Base-by-base conservation (phyloP, 2,329 filamentous ascomycete species). In the Fusarium bulbicola region DNA sequence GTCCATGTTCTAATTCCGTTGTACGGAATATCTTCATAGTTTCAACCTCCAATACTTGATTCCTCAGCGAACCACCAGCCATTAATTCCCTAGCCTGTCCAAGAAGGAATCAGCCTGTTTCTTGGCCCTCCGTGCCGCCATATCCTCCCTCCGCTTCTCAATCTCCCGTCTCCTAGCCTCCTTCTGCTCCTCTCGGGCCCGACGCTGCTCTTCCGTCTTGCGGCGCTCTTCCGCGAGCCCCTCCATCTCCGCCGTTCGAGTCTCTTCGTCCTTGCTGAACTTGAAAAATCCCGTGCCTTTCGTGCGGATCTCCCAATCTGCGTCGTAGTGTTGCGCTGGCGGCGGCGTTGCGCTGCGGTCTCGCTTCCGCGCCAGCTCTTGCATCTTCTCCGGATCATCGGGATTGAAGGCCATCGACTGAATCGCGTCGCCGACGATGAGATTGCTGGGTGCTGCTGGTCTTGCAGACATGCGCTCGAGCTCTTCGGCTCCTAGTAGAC, bases 201-300 rank as follows among this genome's bases (percentile, higher is more conserved):
- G 76, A 66, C 92, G 85, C 75, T 88, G 87, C 60, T 85, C 84
- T 81, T 95, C 92, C 58, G 93, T 96, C 78, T 90, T 88, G 70
- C 85, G 82, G 66, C 93, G 86, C 80, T 94, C 91, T 75, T 86
- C 85, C 72, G 90, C 88, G 62, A 98, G 84, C 49, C 86, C 88
- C 74, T 89, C 87, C 93, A 98, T 97, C 86, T 98, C 93, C 54
- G 77, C 77, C 77, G 83, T 82, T 79, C 91, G 86, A 72, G 86
- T 85, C 73, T 88, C 90, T 78, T 92, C 91, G 81, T 97, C 92
- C 73, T 88, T 89, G 66, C 92, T 94, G 80, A 99, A 98, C 63
- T 92, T 91, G 84, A 95, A 98, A 83, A 98, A 99, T 0, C 93
- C 96, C 1, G 93, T 93, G 8, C 96, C 96, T 77, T 96, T 95